A percentile compares a stretch with the other conserved stretches of the same genome.
Conservation (phyloP, 2,329 filamentous ascomycete species). For the Pseudogymnoascus sp. region DNA sequence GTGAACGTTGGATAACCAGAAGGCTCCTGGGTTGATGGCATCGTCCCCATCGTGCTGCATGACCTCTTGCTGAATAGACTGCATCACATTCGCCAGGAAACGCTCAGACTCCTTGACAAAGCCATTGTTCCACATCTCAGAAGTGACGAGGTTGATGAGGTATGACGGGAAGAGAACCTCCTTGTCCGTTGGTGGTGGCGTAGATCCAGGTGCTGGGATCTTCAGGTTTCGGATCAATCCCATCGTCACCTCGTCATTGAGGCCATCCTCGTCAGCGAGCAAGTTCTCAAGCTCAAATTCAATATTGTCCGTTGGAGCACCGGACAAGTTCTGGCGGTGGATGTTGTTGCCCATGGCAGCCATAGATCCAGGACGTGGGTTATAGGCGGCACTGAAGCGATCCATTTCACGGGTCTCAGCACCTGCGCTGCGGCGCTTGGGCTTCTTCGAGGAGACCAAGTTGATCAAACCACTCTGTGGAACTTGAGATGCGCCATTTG, state of each 20-base stretch:
- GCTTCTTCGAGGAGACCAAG: conserved; percentile 92
- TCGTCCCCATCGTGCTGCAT: conserved; percentile 98
- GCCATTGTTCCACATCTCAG: conserved; percentile 99
- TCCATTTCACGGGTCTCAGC: conserved; percentile 78
- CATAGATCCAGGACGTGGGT: conserved; percentile 93
- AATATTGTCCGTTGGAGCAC: conserved; percentile 75
- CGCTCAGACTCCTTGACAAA: conserved; percentile 99
- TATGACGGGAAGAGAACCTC: conserved; percentile 98
- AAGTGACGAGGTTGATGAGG: conserved; percentile 96
- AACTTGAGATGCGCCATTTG: conserved; percentile 54
- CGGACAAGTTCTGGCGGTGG: conserved; percentile 63
- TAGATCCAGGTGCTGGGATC: conserved; percentile 81
- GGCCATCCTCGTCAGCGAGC: conserved; percentile 85
- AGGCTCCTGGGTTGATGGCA: conserved; percentile 91
- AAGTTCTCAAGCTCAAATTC: conserved; percentile 91
- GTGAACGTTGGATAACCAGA: conserved; percentile 98
- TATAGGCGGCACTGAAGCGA: conserved; percentile 86
- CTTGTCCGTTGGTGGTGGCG: conserved; percentile 89
- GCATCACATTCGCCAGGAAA: conserved; percentile 98
- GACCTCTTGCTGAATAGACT: conserved; percentile 97
- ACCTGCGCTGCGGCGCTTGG: conserved; percentile 86
- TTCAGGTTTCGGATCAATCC: conserved; percentile 93
- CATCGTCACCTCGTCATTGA: conserved; percentile 96
- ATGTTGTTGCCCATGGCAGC: conserved; percentile 59
- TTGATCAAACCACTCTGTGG: conserved; percentile 79